Evolutionary conservation across 371 early-diverging fungal genomes (phyloP), one percentile per base, ranked within the genome.

Genomic region (Rhizopus sp.): DNA sequence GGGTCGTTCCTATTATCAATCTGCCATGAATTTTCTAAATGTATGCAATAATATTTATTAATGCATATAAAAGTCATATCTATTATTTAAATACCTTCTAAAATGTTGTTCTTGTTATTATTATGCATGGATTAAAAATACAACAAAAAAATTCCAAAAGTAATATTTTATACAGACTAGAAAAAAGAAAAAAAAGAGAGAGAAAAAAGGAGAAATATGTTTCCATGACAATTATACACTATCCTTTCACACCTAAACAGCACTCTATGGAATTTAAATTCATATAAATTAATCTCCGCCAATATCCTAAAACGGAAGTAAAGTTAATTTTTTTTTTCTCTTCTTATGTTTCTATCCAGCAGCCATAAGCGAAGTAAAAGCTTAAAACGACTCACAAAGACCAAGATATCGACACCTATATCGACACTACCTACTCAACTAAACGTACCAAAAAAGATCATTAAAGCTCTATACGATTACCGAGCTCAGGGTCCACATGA

Each of bases 381-480:
- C 29, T 53, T 75, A 35, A 63, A 69, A 53, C 62, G 51, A 64
- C 65, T 56, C 46, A 72, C 53, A 39, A 79, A 79, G 50, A 62
- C 68, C 37, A 71, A 80, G 50, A 80, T 80, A 53, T 76, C 77
- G 4, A 73, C 71, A 12, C 80, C 80, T 38, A 49, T 71, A 8
- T 49, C 63, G 33, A 55, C 63, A 17, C 62, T 60, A 5, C 64
- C 69, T 0, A 61, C 56, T 10, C 48, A 45, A 10, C 42, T 68
- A 10, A 59, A 64, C 7, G 34, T 65, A 16, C 95, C 95, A 1
- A 92, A 90, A 66, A 92, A 89, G 63, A 90, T 95, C 64, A 88
- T 95, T 72, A 90, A 86, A 57, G 93, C 94, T 8, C 71, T 85
- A 15, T 84, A 82, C 59, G 85, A 88, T 73, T 93, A 91, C 62